Evolutionary conservation across 1,284 basidiomycete genomes (phyloP).

Genomic region (Cryptococcus jaspeensis): DNA sequence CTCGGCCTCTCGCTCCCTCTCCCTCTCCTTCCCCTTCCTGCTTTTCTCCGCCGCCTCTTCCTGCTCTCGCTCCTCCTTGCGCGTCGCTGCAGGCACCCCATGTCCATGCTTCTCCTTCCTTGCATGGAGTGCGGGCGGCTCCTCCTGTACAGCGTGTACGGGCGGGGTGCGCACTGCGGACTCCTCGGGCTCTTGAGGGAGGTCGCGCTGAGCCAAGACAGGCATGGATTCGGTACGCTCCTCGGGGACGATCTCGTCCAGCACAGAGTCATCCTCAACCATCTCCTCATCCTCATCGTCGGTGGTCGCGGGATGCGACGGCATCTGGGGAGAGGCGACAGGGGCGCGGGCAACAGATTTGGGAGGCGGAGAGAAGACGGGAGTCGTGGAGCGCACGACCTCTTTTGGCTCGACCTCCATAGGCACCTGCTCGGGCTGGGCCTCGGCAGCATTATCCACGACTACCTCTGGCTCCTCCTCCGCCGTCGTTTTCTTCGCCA

Average conservation of each 20-base stretch:
- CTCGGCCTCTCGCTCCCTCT: neutral
- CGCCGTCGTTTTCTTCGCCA: slow-evolving; percentile 17
- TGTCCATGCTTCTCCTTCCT: slow-evolving; percentile 18
- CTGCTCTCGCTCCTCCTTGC: slow-evolving; percentile 2
- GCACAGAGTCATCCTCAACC: slow-evolving; percentile 17
- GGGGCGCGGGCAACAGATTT: too few species aligned
- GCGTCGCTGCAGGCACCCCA: slow-evolving; percentile 3
- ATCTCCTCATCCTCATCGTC: slow-evolving; percentile 18
- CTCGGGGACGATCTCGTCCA: slow-evolving; percentile 8
- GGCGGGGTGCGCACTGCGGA: slow-evolving; percentile 21
- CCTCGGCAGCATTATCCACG: slow-evolving; percentile 5
- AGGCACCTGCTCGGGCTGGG: neutral
- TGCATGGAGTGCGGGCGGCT: slow-evolving; percentile 12
- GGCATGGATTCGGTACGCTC: neutral
- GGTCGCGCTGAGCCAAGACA: neutral
- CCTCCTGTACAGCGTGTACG: slow-evolving; percentile 10
- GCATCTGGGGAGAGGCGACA: too few species aligned
- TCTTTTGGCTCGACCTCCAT: neutral
- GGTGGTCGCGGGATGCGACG: neutral
- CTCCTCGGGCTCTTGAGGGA: neutral
- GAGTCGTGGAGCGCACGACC: slow-evolving; percentile 18
- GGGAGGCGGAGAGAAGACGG: slow-evolving; percentile 6
- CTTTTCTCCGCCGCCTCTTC: slow-evolving; percentile 8
- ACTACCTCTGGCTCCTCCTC: slow-evolving; percentile 8
- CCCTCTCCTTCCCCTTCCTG: neutral